Evolutionary conservation across 2,329 filamentous ascomycete genomes (phyloP).

Genomic region (Colletotrichum graminicola): DNA sequence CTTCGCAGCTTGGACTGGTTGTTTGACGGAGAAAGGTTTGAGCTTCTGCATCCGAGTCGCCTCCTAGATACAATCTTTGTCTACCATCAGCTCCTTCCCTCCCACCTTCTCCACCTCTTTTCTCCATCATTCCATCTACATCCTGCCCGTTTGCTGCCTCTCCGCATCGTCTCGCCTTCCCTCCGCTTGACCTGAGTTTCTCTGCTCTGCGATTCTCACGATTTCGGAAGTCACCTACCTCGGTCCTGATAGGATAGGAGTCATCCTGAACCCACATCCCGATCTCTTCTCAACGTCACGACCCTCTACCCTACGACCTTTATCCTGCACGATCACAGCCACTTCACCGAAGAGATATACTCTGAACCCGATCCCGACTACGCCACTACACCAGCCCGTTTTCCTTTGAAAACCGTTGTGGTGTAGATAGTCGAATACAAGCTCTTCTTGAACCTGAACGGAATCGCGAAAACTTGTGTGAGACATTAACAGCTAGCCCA

Average conservation of each 20-base stretch:
- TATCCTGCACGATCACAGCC: slow-evolving; percentile 42
- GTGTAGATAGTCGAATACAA: slow-evolving; percentile 79
- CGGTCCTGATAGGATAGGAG: slow-evolving; percentile 40
- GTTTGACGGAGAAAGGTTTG: slow-evolving; percentile 55
- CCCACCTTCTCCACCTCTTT: slow-evolving; percentile 37
- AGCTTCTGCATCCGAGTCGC: slow-evolving; percentile 51
- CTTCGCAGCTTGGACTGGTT: slow-evolving; percentile 44
- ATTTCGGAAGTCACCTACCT: slow-evolving; percentile 41
- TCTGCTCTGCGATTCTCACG: slow-evolving; percentile 38
- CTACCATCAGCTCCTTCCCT: slow-evolving; percentile 38
- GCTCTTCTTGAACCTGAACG: slow-evolving; percentile 60
- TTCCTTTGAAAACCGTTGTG: slow-evolving; percentile 85
- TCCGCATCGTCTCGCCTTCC: slow-evolving; percentile 35
- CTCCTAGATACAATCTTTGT: slow-evolving; percentile 45
- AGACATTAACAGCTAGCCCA: slow-evolving; percentile 44
- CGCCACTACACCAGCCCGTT: slow-evolving; percentile 88
- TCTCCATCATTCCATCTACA: slow-evolving; percentile 31
- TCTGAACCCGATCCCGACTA: slow-evolving; percentile 58
- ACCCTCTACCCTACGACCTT: slow-evolving; percentile 42
- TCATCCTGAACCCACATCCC: slow-evolving; percentile 40
- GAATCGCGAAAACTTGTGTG: slow-evolving; percentile 41
- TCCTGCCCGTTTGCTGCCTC: slow-evolving; percentile 38
- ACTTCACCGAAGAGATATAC: slow-evolving; percentile 46
- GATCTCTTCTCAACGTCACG: slow-evolving; percentile 41
- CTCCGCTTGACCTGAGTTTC: slow-evolving; percentile 42